Evolutionary conservation across 495 filamentous ascomycete species (phyloP), one percentile per base, ranked within the genome.

Genomic region (Xanthoparmelia taractica): DNA sequence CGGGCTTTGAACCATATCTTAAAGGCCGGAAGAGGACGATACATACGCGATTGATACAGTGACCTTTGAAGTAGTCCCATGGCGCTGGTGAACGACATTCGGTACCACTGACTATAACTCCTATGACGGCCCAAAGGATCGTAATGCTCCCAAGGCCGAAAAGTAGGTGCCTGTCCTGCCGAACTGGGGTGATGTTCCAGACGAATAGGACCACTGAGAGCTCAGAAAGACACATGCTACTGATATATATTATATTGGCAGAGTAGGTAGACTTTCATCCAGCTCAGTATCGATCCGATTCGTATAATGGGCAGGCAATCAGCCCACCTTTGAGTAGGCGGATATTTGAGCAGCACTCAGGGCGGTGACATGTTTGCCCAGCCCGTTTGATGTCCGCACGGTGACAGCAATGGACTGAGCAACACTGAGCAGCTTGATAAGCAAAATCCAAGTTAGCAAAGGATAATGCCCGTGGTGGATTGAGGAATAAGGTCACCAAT

Each of bases 201-300:
- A 75, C 37, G 20, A 75, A 67, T 3, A 73, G 61, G 12, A 64
- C 63, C 18, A 71, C 69, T 37, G 71, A 72, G 7, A 70, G 47
- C 47, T 72, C 67, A 1, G 70, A 71, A 25, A 73, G 61, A 20
- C 64, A 68, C 20, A 74, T 59, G 50, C 72, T 65, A 38, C 66
- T 1, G 47, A 73, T 63, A 33, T 67, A 66, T 13, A 76, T 59
- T 47, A 76, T 61, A 13, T 72, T 60, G 56, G 70, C 70, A 23
- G 69, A 59, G 54, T 69, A 76, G 15, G 62, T 55, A 20, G 68
- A 70, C 71, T 73, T 59, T 34, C 2, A 18, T 40, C 23, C 43
- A 11, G n/a, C 43, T 48, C 57, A 43, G 29, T 23, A 3, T 17
- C n/a, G 43, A 43, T 15, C 29, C 8, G 2, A 11, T 52, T 17